Base-by-base conservation (phyloP, 2,329 filamentous ascomycete species). In the Xylaria sp. region DNA sequence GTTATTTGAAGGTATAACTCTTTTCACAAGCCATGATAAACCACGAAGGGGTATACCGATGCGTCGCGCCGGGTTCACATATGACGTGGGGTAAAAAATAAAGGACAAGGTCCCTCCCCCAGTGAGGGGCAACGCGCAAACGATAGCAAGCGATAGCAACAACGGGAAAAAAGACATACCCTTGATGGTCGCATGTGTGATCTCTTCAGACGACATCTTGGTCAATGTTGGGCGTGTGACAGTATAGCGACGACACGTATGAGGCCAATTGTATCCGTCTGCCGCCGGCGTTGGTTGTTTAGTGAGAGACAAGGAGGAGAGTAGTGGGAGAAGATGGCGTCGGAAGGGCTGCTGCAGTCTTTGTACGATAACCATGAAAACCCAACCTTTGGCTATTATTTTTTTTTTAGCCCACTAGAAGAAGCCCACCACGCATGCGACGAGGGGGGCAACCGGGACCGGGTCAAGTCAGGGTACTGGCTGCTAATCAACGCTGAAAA, bases 121-220 rank as follows among this genome's bases (percentile, higher is more conserved):
- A 47, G 23, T 33, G 60, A 57, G 59, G 59, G 59, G 52, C 40
- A 56, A 53, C 8, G 42, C 12, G 37, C 15, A 14, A 42, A 7
- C 23, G 42, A 45, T 45, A 45, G 21, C 42, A 19, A 45, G 8
- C 42, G 15, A 9, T 5, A 19, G 2, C 14, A 25, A 6, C 9
- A 15, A 6, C 11, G 28, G 9, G 15, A 45, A 40, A 55, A 61
- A 25, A n/a, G 58, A 80, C 82, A 66, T 79, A 86, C 84, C 83
- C 78, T 86, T 79, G 78, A 86, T 86, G 74, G 84, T 87, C 72
- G 76, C 76, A 78, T 87, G 84, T 61, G 79, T 79, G 72, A 85
- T 83, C 69, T 86, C n/a, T n/a, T n/a, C 84, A 69, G 57, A 68
- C 51, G 79, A 78, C 83, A 84, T 85, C 70, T 76, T 78, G 15